These are phyloP conservation scores for Penicillium coffeae DNA, from an alignment of 495 filamentous ascomycete genomes.

Conservation along the genomic window DNA sequence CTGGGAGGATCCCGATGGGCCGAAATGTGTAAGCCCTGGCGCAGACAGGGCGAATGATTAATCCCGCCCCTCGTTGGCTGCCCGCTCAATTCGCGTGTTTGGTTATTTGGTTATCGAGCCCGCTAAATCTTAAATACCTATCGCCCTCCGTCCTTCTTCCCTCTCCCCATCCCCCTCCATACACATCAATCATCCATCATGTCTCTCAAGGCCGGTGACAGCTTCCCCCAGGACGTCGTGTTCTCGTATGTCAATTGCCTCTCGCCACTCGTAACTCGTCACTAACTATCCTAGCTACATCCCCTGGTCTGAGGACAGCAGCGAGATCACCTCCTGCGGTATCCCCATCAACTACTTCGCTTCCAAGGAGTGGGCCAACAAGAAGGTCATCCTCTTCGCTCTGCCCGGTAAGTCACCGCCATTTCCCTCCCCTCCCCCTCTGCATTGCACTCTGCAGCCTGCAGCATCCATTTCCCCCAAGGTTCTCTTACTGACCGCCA, in stretches of 20 bases:
- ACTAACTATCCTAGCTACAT: conserved; percentile 56
- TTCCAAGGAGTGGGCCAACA: conserved; percentile 78
- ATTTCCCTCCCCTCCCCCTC: conserved; percentile 13
- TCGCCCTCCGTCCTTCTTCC: conserved; percentile 5
- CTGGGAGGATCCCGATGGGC: conserved; percentile 24
- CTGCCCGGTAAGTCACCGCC: conserved; percentile 61
- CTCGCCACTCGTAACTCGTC: conserved; percentile 7
- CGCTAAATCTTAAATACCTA: conserved; percentile 10
- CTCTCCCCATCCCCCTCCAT: conserved; percentile 8
- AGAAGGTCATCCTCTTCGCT: conserved; percentile 88
- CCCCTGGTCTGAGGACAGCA: conserved; percentile 59
- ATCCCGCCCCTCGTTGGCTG: conserved; percentile 3
- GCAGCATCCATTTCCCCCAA: conserved; percentile 12
- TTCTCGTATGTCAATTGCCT: conserved; percentile 57
- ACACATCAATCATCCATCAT: conserved; percentile 41
- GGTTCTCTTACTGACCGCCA: conserved; percentile 21
- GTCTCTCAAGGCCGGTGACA: conserved; percentile 76
- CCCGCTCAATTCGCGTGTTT: too few species aligned
- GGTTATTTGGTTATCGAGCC: conserved; percentile 3
- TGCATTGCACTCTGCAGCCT: too few species aligned
- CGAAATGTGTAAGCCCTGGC: conserved; percentile 27
- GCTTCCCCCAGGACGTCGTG: conserved; percentile 72
- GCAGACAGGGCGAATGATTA: conserved; percentile 15
- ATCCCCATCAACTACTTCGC: conserved; percentile 76
- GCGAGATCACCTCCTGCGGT: conserved; percentile 70